phyloP scores from a whole-genome alignment of 176 grass and related monocot species.

The Oryza punctata region DNA sequence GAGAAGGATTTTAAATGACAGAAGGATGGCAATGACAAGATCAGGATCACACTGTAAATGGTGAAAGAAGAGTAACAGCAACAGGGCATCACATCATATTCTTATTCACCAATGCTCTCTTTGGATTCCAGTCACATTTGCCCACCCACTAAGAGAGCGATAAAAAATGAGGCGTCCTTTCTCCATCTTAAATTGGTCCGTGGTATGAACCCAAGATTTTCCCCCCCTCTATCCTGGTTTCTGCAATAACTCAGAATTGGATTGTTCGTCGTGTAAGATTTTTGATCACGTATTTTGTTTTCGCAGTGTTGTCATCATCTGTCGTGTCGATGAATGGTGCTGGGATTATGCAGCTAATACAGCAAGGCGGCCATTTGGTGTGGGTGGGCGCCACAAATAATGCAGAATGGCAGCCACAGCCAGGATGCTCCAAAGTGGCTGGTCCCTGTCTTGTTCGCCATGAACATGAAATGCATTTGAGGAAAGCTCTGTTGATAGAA shows the following conservation, averaged over 20 bases:
- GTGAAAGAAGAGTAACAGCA: not conserved
- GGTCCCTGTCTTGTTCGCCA: conserved; percentile 23
- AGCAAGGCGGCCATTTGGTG: not conserved
- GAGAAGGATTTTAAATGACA: not conserved
- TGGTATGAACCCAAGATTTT: not conserved
- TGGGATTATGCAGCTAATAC: not conserved
- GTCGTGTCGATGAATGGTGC: not conserved
- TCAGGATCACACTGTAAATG: not conserved
- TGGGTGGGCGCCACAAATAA: conserved; percentile 44
- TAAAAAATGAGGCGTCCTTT: not conserved
- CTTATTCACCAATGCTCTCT: not conserved
- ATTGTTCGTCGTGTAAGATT: not conserved
- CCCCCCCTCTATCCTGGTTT: not conserved
- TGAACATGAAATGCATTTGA: not conserved
- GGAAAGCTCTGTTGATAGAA: not conserved
- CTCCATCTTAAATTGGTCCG: not conserved
- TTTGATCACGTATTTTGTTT: not conserved
- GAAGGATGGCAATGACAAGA: not conserved
- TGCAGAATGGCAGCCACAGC: not conserved
- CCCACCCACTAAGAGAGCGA: not conserved
- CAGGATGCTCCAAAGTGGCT: conserved; percentile 11
- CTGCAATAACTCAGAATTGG: not conserved
- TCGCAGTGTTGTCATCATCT: not conserved
- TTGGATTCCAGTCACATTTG: conserved; percentile 12
- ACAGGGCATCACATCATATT: not conserved